Conservation (phyloP, 2,329 filamentous ascomycete species). For the Trematosphaeria pertusa region DNA sequence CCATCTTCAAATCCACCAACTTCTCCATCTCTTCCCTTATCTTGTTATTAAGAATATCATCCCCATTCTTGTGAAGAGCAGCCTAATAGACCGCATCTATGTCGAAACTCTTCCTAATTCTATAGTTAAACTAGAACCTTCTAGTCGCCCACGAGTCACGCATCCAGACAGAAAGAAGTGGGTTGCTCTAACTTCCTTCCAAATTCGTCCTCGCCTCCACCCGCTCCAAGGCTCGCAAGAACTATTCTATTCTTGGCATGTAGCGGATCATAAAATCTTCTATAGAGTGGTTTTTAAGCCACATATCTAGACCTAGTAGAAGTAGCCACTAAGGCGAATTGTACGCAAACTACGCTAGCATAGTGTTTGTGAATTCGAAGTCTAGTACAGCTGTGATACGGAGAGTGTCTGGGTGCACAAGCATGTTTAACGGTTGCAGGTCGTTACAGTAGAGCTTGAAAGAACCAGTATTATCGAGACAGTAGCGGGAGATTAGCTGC, state of each 20-base stretch:
- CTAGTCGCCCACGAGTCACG: conserved; percentile 44
- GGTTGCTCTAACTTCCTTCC: conserved; percentile 16
- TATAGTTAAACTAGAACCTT: conserved; percentile 50
- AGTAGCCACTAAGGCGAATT: conserved; percentile 53
- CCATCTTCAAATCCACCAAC: conserved; percentile 19
- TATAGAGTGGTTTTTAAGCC: conserved; percentile 25
- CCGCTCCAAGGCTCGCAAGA: conserved; percentile 44
- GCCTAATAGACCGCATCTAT: conserved; percentile 44
- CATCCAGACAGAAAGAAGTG: conserved; percentile 39
- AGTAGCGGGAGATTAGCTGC: too few species aligned
- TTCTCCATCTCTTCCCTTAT: conserved; percentile 11
- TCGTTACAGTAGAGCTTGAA: conserved; percentile 53
- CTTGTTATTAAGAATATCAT: conserved; percentile 14
- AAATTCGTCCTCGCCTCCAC: conserved; percentile 24
- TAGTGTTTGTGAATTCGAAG: conserved; percentile 52
- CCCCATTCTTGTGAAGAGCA: conserved; percentile 14
- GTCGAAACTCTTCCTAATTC: conserved; percentile 47
- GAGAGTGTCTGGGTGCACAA: conserved; percentile 46
- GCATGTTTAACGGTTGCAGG: conserved; percentile 49
- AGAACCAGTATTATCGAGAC: conserved; percentile 1
- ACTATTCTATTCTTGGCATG: conserved; percentile 46
- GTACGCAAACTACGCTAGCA: conserved; percentile 50
- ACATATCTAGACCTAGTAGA: conserved; percentile 33
- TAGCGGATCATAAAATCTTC: conserved; percentile 35
- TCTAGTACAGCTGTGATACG: conserved; percentile 50